A percentile compares a stretch with the other conserved stretches of the same genome.
These are phyloP conservation scores for Litsea cubeba DNA, from an alignment of 164 flowering plant genomes.

Conservation along the genomic window DNA sequence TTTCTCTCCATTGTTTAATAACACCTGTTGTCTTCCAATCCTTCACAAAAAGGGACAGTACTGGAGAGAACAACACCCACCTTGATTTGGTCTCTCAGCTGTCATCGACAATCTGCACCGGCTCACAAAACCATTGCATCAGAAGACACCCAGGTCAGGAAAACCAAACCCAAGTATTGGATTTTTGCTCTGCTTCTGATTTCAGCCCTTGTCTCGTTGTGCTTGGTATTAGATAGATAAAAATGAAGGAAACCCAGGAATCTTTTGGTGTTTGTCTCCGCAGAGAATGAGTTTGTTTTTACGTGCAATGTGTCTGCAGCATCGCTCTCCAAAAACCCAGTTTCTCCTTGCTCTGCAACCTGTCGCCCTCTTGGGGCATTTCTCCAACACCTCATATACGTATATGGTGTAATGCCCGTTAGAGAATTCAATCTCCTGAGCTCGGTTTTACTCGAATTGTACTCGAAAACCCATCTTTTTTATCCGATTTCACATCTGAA, in stretches of 20 bases:
- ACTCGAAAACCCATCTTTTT: neutral
- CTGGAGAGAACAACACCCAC: neutral
- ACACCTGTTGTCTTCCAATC: neutral
- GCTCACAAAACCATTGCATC: constrained; percentile 15
- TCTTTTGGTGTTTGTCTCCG: constrained; percentile 1
- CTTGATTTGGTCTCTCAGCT: neutral
- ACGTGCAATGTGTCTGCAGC: constrained; percentile 62
- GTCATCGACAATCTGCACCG: constrained; percentile 24
- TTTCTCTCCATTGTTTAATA: neutral
- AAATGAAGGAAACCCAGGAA: constrained; percentile 3
- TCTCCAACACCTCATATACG: neutral
- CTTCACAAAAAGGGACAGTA: neutral
- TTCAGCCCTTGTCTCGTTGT: constrained; percentile 6
- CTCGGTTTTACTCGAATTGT: neutral
- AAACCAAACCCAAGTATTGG: neutral
- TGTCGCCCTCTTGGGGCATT: constrained; percentile 20
- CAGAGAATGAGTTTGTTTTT: constrained; percentile 37
- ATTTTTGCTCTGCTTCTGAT: neutral
- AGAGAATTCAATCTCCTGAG: constrained; percentile 17
- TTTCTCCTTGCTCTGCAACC: constrained; percentile 20
- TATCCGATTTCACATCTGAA: neutral
- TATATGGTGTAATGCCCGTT: constrained; percentile 64
- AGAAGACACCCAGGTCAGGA: constrained; percentile 30
- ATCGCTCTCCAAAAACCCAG: constrained; percentile 26
- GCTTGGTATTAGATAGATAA: neutral